Evolutionary conservation across 192 early-diverging fungal genomes (phyloP), one percentile per base, ranked within the genome.

Genomic region (Obelidium mucronatum): DNA sequence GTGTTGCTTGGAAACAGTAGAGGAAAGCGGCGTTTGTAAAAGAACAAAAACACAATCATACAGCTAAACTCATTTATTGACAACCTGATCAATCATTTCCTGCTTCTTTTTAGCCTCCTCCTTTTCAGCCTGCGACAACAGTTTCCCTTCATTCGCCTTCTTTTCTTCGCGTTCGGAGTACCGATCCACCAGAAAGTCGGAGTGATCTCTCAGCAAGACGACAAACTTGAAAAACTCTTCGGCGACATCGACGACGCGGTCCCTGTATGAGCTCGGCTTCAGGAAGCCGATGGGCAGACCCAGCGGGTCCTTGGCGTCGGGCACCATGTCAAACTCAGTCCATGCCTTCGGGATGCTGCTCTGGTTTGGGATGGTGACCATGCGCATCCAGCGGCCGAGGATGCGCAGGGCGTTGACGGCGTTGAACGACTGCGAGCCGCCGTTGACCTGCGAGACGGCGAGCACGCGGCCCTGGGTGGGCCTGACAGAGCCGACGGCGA

Each of bases 331-430:
- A 51, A 87, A 87, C 51, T 87, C 86, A 0, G 83, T 87, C 85
- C 84, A 87, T 5, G 85, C 85, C 42, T 87, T 87, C 48, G 85
- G 82, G n/a, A 87, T 82, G 0, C 85, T 87, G 15, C 77, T 80
- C 70, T 87, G 85, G 39, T 87, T 87, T 30, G 78, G 85, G 63
- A 87, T 87, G 3, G 81, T 83, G 31, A 87, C 80, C 85, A 87
- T 87, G 5, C 86, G 82, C 86, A 87, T 87, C 86, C 85, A 87
- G 36, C 83, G 58, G 6, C 86, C 86, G 31, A 87, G 78, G 24
- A 87, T 65, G 22, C 86, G 37, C 19, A 87, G 54, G 0, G 85
- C 84, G 35, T 87, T 87, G 40, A 87, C 86, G 0, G 82, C 52
- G 40, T 87, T 87, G 62, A 87, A 87, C 44, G 82, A 82, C 51